Evolutionary conservation across 352 stramenopile species (phyloP).

Genomic region (Aphanomyces euteiches): DNA sequence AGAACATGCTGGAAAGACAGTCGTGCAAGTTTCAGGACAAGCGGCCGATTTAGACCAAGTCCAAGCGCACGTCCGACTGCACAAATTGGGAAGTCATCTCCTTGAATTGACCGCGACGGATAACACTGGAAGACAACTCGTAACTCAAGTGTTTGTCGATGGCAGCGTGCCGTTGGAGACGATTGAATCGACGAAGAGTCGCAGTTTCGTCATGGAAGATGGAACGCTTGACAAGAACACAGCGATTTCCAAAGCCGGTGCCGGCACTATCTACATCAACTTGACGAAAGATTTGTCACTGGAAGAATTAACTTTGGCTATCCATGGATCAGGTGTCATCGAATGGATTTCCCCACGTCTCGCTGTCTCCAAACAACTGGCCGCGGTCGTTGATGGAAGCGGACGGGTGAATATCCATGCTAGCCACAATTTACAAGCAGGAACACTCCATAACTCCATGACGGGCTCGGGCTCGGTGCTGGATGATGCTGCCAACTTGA

Average conservation of each 20-base stretch:
- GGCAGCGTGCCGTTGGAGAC: constrained; percentile 3
- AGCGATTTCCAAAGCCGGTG: constrained; percentile 12
- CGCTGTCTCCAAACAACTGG: not conserved
- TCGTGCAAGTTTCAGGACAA: constrained; percentile 5
- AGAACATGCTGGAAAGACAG: not conserved
- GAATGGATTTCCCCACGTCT: not conserved
- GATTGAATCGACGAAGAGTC: constrained; percentile 7
- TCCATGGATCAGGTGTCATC: constrained; percentile 19
- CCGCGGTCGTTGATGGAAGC: not conserved
- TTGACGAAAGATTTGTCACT: constrained; percentile 12
- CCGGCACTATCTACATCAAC: constrained; percentile 16
- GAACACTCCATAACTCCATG: not conserved
- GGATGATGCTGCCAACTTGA: constrained; percentile 13
- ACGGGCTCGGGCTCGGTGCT: constrained; percentile 25
- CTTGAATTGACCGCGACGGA: constrained; percentile 3
- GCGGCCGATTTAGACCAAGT: constrained; percentile 7
- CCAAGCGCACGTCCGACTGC: constrained; percentile 16
- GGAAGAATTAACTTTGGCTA: not conserved
- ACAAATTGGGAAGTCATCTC: constrained; percentile 11
- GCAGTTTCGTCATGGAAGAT: constrained; percentile 22
- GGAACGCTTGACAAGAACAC: not conserved
- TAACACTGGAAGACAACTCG: not conserved
- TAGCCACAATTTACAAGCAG: not conserved
- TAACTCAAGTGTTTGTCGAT: constrained; percentile 23
- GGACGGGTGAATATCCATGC: constrained; percentile 5